Evolutionary conservation across 2,329 filamentous ascomycete species (phyloP), one percentile per base, ranked within the genome.

Genomic region (Clonostachys sp.): DNA sequence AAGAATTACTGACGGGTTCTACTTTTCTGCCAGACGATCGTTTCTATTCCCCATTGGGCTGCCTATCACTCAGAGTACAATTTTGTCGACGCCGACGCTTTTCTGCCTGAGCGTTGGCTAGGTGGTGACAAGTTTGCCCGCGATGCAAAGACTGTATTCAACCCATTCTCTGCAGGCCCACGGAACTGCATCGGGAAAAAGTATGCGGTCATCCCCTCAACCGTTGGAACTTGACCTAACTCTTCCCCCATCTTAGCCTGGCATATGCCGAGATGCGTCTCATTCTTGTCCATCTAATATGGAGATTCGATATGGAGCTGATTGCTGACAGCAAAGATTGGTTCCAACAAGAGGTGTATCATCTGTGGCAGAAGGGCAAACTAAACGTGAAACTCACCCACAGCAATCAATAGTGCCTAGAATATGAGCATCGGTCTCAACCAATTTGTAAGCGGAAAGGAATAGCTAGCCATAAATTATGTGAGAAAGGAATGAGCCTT

Each of bases 101-200:
- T 70, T 47, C 49, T 58, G 12, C 71, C 70, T 0, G 67, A 72
- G 48, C 55, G 69, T 5, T 72, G 67, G 57, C 44, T 46, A 2
- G 51, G 45, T 3, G 17, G 24, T 30, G 24, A 30, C 24, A 9
- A 30, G 10, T 30, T 30, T 30, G 24, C 24, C 3, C 24, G 8
- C 9, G 24, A 30, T 30, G 3, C 24, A 4, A 30, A 4, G 24
- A 10, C 8, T 10, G 24, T 30, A 10, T 30, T 30, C 24, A 30
- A 30, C 24, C 24, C 24, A 30, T 30, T 30, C 24, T 30, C 24
- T 9, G 24, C 24, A 30, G 24, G 24, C 8, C 24, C 24, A 30
- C 30, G 12, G 10, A 36, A 12, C 35, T 35, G n/a, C n/a, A 9
- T 38, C 16, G 33, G 16, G 18, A 45, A 17, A 12, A 36, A 14